Evolutionary conservation across 257 asterid genomes (phyloP).

Genomic region (Ophiorrhiza pumila): DNA sequence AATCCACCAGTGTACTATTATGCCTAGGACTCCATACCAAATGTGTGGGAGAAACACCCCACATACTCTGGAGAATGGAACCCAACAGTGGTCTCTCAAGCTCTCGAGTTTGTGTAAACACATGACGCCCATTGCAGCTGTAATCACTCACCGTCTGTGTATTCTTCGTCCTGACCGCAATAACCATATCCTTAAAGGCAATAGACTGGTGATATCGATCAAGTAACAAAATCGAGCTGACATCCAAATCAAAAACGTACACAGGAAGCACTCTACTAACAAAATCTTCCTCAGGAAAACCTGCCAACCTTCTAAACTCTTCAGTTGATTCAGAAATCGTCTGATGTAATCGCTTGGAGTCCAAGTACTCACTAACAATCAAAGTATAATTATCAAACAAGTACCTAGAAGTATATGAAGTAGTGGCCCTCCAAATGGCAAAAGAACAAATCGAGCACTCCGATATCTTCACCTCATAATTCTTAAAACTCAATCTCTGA

Average conservation of each 20-base stretch:
- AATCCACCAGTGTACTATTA: conserved; percentile 68
- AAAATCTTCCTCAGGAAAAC: conserved; percentile 69
- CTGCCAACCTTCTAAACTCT: conserved; percentile 66
- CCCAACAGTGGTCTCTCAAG: conserved; percentile 90
- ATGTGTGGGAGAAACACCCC: conserved; percentile 93
- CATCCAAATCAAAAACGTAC: conserved; percentile 80
- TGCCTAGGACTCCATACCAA: conserved; percentile 89
- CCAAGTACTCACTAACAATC: conserved; percentile 95
- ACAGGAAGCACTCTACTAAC: conserved; percentile 78
- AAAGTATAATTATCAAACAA: conserved; percentile 88
- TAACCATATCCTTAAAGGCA: conserved; percentile 90
- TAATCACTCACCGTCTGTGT: conserved; percentile 89
- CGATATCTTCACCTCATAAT: conserved; percentile 54
- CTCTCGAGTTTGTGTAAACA: conserved; percentile 72
- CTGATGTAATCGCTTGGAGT: conserved; percentile 78
- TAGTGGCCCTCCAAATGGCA: conserved; percentile 75
- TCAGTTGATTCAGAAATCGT: conserved; percentile 58
- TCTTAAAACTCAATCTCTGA: conserved; percentile 73
- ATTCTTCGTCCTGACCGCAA: conserved; percentile 81
- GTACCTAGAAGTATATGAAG: conserved; percentile 87
- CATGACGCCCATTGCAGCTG: conserved; percentile 79
- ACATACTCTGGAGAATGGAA: conserved; percentile 92
- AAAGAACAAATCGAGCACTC: conserved; percentile 84
- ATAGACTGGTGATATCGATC: conserved; percentile 93
- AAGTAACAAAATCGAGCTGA: conserved; percentile 51